Evolutionary conservation across 371 early-diverging fungal species (phyloP), one percentile per base, ranked within the genome.

Genomic region (Batrachochytrium dendrobatidis): DNA sequence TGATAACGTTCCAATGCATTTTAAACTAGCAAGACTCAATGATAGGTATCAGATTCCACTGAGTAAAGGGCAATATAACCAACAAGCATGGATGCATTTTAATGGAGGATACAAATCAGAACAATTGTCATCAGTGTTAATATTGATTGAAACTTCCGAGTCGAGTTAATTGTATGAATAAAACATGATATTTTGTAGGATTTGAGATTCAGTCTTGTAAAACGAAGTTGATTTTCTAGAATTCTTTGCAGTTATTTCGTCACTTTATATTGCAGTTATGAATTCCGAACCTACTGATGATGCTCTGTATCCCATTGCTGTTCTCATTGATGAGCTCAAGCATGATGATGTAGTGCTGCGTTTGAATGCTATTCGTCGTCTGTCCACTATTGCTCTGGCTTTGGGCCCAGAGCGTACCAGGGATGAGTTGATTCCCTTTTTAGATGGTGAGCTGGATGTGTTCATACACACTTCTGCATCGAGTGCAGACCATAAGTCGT

Each of bases 271-370:
- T n/a, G n/a, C n/a, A n/a, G n/a, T n/a, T n/a, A n/a, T n/a, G n/a
- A n/a, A n/a, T n/a, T n/a, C n/a, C n/a, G n/a, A n/a, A n/a, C n/a
- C n/a, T n/a, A 52, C 60, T 10, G 70, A 70, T 43, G 72, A 72
- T 45, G 59, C 59, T 35, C 69, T 83, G 20, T 90, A 86, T 68
- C 90, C 92, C 43, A 88, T 95, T 54, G 94, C 93, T 52, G 83
- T 90, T 48, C 74, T 94, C 59, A 88, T 95, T 71, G 98, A 98
- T 79, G 96, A 96, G 74, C 83, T 98, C 56, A 95, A 95, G 77
- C 94, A 94, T 76, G 98, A 98, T 70, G 96, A 94, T 75, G 86
- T 93, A 35, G 77, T 86, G 39, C 82, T 89, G 68, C 83, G 97
- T 58, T 81, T 96, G 54, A 91, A 91, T 62, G 94, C 97, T 58